phyloP scores from a whole-genome alignment of 768 basidiomycete species.

The Lactifluus volemus region DNA sequence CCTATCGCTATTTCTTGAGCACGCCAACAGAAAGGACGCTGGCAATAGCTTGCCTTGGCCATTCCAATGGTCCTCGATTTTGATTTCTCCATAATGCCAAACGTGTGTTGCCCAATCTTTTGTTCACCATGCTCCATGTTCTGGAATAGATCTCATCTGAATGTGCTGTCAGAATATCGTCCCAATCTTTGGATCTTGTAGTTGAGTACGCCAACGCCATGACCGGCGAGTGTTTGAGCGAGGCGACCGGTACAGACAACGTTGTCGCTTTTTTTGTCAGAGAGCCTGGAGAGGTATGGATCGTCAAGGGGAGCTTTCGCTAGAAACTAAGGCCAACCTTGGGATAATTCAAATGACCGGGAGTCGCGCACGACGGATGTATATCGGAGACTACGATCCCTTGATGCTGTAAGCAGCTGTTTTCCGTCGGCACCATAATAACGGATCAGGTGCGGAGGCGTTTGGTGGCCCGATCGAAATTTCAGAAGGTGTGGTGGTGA shows the following conservation, averaged over 20 bases:
- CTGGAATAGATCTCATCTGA: slow-evolving; percentile 73
- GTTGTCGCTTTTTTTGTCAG: slow-evolving; percentile 71
- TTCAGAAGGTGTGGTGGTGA: slow-evolving; percentile 82
- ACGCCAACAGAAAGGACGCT: background rate
- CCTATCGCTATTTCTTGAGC: slow-evolving; percentile 31
- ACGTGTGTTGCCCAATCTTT: slow-evolving; percentile 70
- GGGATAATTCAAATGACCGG: slow-evolving; percentile 87
- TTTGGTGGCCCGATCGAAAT: slow-evolving; percentile 85
- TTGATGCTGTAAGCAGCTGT: slow-evolving; percentile 78
- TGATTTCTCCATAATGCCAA: slow-evolving; percentile 47
- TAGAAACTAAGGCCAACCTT: slow-evolving; percentile 44
- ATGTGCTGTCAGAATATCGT: slow-evolving; percentile 90
- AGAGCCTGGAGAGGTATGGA: slow-evolving; percentile 49
- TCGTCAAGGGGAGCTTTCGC: background rate
- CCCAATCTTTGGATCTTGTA: slow-evolving; percentile 89
- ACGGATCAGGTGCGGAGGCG: slow-evolving; percentile 84
- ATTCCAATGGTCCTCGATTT: slow-evolving; percentile 48
- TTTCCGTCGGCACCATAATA: slow-evolving; percentile 99
- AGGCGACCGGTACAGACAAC: slow-evolving; percentile 68
- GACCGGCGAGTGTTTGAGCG: slow-evolving; percentile 79
- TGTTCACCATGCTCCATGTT: slow-evolving; percentile 82
- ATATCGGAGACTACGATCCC: slow-evolving; percentile 82
- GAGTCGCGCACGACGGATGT: slow-evolving; percentile 94
- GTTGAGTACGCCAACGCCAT: slow-evolving; percentile 71
- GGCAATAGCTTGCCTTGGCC: slow-evolving; percentile 51